Percentiles rank a stretch among this genome's conserved stretches.
Conservation (phyloP, 495 filamentous ascomycete genomes). For the Aspergillus incahuasiensis region DNA sequence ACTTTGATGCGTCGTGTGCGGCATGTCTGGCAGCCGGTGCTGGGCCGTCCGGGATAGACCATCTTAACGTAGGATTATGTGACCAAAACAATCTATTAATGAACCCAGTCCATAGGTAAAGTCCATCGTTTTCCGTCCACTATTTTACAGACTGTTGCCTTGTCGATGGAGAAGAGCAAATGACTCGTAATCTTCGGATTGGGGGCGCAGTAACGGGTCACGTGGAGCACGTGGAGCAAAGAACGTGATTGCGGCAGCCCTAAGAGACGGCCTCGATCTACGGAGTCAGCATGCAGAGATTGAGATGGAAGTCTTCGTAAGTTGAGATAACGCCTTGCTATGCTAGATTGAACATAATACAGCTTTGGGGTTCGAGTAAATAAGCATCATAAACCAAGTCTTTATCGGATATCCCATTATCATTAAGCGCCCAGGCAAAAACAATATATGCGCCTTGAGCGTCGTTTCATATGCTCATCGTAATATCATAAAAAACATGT, state of each 20-base stretch:
- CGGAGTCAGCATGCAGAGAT: not conserved
- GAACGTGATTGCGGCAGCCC: conserved; percentile 6
- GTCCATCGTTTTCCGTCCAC: no score
- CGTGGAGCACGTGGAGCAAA: not conserved
- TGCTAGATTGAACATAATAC: not conserved
- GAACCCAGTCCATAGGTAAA: not conserved
- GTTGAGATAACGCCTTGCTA: not conserved
- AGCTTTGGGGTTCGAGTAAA: not conserved
- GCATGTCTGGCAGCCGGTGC: conserved; percentile 64
- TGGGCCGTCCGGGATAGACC: conserved; percentile 72
- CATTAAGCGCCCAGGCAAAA: conserved; percentile 2
- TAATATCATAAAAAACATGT: not conserved
- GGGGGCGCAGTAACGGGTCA: not conserved
- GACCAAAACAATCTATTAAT: not conserved
- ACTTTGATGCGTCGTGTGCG: conserved; percentile 60
- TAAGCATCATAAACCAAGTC: not conserved
- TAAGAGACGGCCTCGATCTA: no score
- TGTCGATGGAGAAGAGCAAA: not conserved
- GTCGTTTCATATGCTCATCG: not conserved
- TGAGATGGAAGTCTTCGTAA: not conserved
- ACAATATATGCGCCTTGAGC: not conserved
- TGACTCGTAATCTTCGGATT: not conserved
- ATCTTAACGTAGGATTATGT: conserved; percentile 29
- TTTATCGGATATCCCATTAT: conserved; percentile 18
- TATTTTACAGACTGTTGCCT: not conserved